Base-by-base conservation (phyloP, 768 basidiomycete species). In the Lactarius evosmus region DNA sequence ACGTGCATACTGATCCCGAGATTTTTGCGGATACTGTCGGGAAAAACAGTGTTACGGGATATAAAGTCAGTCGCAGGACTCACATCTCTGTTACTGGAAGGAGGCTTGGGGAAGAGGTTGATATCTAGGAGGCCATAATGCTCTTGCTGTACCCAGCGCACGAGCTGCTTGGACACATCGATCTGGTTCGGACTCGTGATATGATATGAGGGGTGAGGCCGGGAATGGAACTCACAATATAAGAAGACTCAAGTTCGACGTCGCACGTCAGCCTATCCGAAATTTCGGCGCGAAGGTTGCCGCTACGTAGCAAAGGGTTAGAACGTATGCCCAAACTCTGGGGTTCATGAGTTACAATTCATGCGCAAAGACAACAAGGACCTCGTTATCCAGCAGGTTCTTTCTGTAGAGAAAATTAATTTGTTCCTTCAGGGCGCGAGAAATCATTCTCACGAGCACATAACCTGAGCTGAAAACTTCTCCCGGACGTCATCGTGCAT, bases 311-410 rank as follows among this genome's bases (percentile, higher is more conserved):
- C 40, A 22, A 40, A 32, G 53, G 25, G 40, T 50, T 16, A 58
- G 63, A 33, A 54, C 64, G 58, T 17, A 34, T 25, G 33, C 19
- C 50, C 38, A 7, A n/a, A 55, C 34, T 7, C 59, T 4, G 34
- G 25, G 52, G 49, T 22, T 58, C 22, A 60, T 32, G 34, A 4
- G 19, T 73, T 73, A 96, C 96, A 98, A 94, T 78, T 98, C 95
- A 75, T 99, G 97, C 6, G 91, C 85, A 70, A 98, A 92, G 46
- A 98, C 75, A 32, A 98, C 84, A 29, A 98, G 71, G 0, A 89
- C 92, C 33, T 84, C 77, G 60, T 89, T 87, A 30, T 87, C 81
- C 70, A 91, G 88, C 34, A 98, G 78, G 73, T 95, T 89, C 51
- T 80, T 76, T 34, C 95, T 97, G 65, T 17, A 58, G 27, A 50